These are phyloP conservation scores for Protostelium mycophagum DNA, from an alignment of 78 protist species.

Conservation along the genomic window DNA sequence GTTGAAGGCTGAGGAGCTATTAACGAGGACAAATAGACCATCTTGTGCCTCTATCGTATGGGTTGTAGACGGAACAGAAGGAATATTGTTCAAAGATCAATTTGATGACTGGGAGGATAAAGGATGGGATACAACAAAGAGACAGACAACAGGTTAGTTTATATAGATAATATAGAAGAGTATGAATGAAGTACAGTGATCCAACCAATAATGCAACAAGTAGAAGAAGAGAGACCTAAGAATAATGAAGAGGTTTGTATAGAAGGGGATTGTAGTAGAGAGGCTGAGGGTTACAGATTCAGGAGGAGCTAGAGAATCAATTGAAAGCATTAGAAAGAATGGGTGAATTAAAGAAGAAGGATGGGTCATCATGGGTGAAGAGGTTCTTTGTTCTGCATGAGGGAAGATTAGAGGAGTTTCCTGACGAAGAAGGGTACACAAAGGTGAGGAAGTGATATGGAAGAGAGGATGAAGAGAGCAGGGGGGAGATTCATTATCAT, in stretches of 20 bases:
- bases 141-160: neutral
- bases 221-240: neutral
- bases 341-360: neutral
- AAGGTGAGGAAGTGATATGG: neutral
- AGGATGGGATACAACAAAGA: conserved; percentile 37
- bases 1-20: conserved; percentile 65
- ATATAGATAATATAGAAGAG: neutral
- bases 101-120: conserved; percentile 59
- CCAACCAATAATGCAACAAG: neutral
- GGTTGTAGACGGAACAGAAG: conserved; percentile 44
- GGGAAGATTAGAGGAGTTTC: neutral
- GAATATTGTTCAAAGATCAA: conserved; percentile 27
- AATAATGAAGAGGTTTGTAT: neutral
- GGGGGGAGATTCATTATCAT: no score
- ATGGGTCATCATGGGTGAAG: neutral
- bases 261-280: neutral
- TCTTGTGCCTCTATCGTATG: conserved; percentile 16
- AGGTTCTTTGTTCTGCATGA: neutral
- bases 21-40: conserved; percentile 2
- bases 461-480: no score
- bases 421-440: neutral
- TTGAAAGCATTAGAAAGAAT: neutral
- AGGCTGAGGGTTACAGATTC: neutral
- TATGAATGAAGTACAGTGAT: neutral
- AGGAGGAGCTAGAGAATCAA: neutral